Evolutionary conservation across 495 filamentous ascomycete genomes (phyloP), one percentile per base, ranked within the genome.

Genomic region (Trichoderma parareesei): DNA sequence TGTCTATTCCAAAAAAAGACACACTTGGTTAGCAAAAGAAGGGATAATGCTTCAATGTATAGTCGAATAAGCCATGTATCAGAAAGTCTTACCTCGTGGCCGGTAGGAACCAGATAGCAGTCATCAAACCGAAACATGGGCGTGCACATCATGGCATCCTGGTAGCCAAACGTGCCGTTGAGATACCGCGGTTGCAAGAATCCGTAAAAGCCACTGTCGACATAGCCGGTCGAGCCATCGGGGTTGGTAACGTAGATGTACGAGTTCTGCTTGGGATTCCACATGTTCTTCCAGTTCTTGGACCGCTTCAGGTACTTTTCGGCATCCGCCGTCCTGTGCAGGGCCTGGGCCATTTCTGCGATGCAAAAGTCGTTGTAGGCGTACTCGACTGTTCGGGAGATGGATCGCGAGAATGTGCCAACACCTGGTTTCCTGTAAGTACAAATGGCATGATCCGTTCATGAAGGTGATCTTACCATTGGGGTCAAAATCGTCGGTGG

Each of bases 311-410:
- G 73, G 66, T 90, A 91, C 71, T 88, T 90, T 46, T 85, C 80
- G 14, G 78, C 76, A 64, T 89, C 86, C 9, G 65, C 71, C 0
- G 73, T 66, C 41, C 85, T 81, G 3, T 81, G 83, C 53, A 89
- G 73, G 0, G 72, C 74, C 20, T 81, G 72, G 4, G 84, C 86
- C 70, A 91, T 83, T 65, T 87, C 79, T 1, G 88, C 76, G 65
- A 92, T 88, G 65, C 84, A 86, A 68, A 87, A 90, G 69, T 91
- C 88, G 59, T 90, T 82, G 73, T 89, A 90, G 0, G 84, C 81
- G 68, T 90, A 90, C 69, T 90, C 88, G 5, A 90, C 76, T 0
- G 87, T 89, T 33, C 87, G 75, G 0, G 86, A 88, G 9, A 90
- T 79, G 65, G 82, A 86, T 40, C 88, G 80, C 0, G 87, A 88